Evolutionary conservation across 2,329 filamentous ascomycete species (phyloP), one percentile per base, ranked within the genome.

Genomic region (Botrytis deweyae): DNA sequence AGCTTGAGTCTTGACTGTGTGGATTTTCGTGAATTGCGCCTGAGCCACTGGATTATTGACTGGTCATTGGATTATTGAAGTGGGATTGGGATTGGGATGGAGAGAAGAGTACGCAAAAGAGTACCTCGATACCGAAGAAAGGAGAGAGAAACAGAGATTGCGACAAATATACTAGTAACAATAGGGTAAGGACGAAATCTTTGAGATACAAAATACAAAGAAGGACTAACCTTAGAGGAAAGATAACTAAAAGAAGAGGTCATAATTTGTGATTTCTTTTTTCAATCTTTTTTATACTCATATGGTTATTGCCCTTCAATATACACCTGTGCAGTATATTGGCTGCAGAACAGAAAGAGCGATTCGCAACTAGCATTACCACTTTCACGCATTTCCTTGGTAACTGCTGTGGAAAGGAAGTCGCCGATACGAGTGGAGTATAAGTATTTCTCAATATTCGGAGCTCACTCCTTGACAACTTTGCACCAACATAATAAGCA

Each of bases 21-120:
- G 70, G 70, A 58, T 66, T 72, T 70, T 52, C 20, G 33, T 55
- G 44, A 66, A 52, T 58, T 38, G 61, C 61, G 46, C 61, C 70
- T 71, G 59, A 65, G 42, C 69, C 69, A 49, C 59, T 64, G n/a
- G 36, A 59, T 58, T 72, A 72, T 58, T 66, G 61, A 58, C 36
- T 42, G 59, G n/a, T 16, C 52, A 66, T 52, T 38, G 59, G 70
- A 40, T 52, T n/a, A 58, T 14, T 10, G 44, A n/a, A 55, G 70
- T 72, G 58, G 44, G 58, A 36, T 70, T 62, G 8, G 14, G 55
- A 46, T 46, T 61, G n/a, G 9, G 55, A n/a, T 36, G 40, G n/a
- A 69, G n/a, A 58, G 49, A 72, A n/a, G 55, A 29, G 46, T 71
- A 36, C 25, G 65, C 46, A 55, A 62, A 62, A 62, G 44, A 62